A percentile compares a stretch with the other conserved stretches of the same genome.
These are phyloP conservation scores for Aspergillus affinis DNA, from an alignment of 495 filamentous ascomycete species.

Conservation along the genomic window DNA sequence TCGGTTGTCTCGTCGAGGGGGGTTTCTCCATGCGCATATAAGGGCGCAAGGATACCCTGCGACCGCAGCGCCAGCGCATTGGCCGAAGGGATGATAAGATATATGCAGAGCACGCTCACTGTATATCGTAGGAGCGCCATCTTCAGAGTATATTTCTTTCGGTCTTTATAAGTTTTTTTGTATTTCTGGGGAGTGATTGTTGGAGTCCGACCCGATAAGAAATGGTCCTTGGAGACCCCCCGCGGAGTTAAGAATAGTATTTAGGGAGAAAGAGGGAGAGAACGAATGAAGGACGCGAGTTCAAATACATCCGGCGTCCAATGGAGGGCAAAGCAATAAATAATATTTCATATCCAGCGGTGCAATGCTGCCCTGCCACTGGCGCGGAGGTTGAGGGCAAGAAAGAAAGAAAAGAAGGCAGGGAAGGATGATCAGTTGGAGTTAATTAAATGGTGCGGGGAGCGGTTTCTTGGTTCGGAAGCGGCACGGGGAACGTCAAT, in stretches of 20 bases:
- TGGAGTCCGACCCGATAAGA: slow-evolving; percentile 7
- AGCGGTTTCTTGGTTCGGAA: too few species aligned
- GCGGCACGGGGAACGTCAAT: too few species aligned
- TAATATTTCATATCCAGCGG: slow-evolving; percentile 9
- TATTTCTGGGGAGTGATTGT: too few species aligned
- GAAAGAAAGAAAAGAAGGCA: not conserved
- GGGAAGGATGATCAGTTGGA: too few species aligned
- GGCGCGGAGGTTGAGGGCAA: slow-evolving; percentile 1
- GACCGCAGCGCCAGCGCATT: slow-evolving; percentile 34
- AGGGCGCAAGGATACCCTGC: slow-evolving; percentile 27
- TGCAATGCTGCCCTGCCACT: slow-evolving; percentile 8
- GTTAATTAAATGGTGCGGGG: too few species aligned
- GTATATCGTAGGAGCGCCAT: slow-evolving; percentile 17
- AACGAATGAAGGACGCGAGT: not conserved
- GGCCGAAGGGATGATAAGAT: slow-evolving; percentile 19
- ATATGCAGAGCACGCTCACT: slow-evolving; percentile 24
- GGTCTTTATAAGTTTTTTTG: too few species aligned
- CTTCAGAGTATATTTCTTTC: slow-evolving; percentile 4
- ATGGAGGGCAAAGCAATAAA: slow-evolving; percentile 6
- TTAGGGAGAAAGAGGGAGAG: not conserved
- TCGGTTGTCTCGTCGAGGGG: too few species aligned
- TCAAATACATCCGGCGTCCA: slow-evolving; percentile 11
- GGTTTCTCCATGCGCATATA: slow-evolving; percentile 11
- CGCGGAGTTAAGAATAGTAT: not conserved
- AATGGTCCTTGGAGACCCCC: not conserved